These are phyloP conservation scores for Gomphus sp. DNA, from an alignment of 1,284 basidiomycete species.

Conservation along the genomic window DNA sequence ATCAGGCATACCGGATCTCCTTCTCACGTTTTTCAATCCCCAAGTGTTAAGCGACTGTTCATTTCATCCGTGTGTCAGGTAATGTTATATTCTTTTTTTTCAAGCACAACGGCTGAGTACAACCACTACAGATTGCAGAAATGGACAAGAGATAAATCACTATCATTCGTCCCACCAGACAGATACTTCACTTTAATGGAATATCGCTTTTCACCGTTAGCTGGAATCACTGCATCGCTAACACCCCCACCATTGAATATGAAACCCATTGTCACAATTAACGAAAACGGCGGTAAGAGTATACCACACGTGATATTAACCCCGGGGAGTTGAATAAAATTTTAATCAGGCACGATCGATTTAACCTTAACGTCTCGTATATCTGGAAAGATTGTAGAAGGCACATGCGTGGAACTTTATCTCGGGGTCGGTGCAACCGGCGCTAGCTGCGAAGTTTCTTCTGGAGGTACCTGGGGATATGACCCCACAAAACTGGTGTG, in stretches of 20 bases:
- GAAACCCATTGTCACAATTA: conserved; percentile 50
- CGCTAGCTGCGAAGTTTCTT: conserved; percentile 52
- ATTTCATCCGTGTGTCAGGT: conserved; percentile 91
- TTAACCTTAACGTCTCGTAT: conserved; percentile 63
- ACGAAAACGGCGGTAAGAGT: conserved; percentile 53
- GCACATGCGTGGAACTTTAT: conserved; percentile 59
- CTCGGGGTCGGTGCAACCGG: conserved; percentile 65
- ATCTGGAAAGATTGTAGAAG: conserved; percentile 58
- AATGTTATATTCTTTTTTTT: conserved; percentile 19
- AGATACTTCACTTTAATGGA: conserved; percentile 84
- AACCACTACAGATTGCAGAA: conserved; percentile 50
- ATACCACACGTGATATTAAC: neutral
- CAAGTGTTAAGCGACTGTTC: conserved; percentile 68
- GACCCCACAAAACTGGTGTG: conserved; percentile 58
- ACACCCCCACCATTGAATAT: conserved; percentile 59
- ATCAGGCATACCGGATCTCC: conserved; percentile 80
- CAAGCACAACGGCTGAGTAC: neutral
- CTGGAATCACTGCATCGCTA: conserved; percentile 23
- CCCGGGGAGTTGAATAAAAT: neutral
- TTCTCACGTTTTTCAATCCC: conserved; percentile 74
- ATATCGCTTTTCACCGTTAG: conserved; percentile 58
- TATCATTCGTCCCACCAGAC: conserved; percentile 94
- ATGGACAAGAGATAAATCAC: conserved; percentile 69
- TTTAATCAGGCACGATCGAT: conserved; percentile 55
- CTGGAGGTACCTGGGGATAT: conserved; percentile 73